Evolutionary conservation across 2,329 filamentous ascomycete genomes (phyloP), one percentile per base, ranked within the genome.

Genomic region (Fusarium xyrophilum): DNA sequence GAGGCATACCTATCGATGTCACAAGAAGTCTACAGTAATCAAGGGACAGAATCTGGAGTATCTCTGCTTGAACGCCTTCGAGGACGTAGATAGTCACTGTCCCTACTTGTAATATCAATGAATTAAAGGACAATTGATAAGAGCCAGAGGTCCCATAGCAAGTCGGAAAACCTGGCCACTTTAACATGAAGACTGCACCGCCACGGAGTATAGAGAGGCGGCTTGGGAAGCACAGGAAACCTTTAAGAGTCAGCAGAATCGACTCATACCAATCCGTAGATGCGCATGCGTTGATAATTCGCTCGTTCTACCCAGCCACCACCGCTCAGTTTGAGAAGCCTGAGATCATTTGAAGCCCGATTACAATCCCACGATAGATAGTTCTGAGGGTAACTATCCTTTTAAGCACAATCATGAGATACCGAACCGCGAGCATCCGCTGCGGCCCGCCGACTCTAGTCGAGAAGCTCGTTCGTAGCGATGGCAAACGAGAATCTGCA

Each of bases 141-240:
- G 32, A 60, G 63, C 67, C 44, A 55, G 65, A 63, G 56, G 55
- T 25, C n/a, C 40, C 65, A 68, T 69, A 69, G 33, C 30, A 25
- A 50, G 56, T 60, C 38, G 48, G 55, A 63, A 32, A 73, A 72
- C 65, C 65, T 66, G 68, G 59, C 66, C 63, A 72, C 55, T 61
- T 57, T 69, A 64, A 65, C 69, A 71, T 65, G 60, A 52, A 56
- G 50, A 62, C 46, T 56, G 61, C 65, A 67, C 67, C 42, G 17
- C 17, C 27, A 27, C 17, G 17, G 23, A 59, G 35, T 61, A 53
- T 48, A 46, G 35, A 60, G 56, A 64, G 52, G 14, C 32, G 14
- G 30, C 51, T n/a, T 10, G 23, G 42, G 23, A 50, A 50, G 46
- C 30, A 23, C 19, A 27, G n/a, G 30, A 54, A 54, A 54, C 21